Conservation (phyloP, 129 eudicot genomes). For the Artemisia tridentata region DNA sequence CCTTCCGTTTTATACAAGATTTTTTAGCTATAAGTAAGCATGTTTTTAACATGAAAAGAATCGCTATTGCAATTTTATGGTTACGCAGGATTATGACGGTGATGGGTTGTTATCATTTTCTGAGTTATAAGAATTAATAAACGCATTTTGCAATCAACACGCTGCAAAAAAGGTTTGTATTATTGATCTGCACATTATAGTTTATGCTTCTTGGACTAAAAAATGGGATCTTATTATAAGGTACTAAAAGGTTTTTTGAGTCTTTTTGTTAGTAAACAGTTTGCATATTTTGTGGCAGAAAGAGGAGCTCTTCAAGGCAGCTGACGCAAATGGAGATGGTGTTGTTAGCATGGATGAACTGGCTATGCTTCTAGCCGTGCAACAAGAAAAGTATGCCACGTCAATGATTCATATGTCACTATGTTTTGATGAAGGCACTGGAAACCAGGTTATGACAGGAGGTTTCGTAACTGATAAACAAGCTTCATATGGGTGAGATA, state of each 20-base stretch:
- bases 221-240: no score
- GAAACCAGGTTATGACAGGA: constrained; percentile 25
- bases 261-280: neutral
- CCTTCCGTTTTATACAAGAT: neutral
- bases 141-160: constrained; percentile 86
- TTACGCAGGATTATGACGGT: constrained; percentile 72
- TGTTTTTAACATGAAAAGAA: constrained; percentile 23
- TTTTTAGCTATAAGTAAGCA: neutral
- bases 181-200: no score
- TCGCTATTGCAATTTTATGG: no score
- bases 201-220: no score
- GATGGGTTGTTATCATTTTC: constrained; percentile 70
- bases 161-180: constrained; percentile 86
- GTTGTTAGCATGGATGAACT: constrained; percentile 92
- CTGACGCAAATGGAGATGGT: constrained; percentile 81
- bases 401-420: constrained; percentile 82
- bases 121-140: constrained; percentile 69
- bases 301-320: constrained; percentile 86
- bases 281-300: constrained; percentile 45
- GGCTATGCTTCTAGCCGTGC: constrained; percentile 78
- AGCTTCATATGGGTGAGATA: constrained; percentile 82
- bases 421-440: constrained; percentile 97
- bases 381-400: constrained; percentile 74
- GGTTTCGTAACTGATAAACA: constrained; percentile 93
- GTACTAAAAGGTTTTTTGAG: no score